These are phyloP conservation scores for Coemansia guatemalensis DNA, from an alignment of 192 early-diverging fungal genomes.

Conservation along the genomic window DNA sequence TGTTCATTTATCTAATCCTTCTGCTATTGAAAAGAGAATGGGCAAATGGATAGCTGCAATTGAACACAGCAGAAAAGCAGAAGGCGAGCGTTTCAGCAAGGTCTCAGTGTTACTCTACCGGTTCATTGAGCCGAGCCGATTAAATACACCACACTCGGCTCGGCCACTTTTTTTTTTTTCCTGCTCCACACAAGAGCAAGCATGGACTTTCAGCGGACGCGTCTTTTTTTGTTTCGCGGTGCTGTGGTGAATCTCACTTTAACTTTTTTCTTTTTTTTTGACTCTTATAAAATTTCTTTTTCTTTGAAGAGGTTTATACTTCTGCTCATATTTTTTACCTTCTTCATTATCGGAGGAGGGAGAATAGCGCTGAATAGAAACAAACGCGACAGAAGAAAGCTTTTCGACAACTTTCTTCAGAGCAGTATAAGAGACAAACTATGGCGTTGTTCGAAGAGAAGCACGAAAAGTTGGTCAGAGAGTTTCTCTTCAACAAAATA, in stretches of 20 bases:
- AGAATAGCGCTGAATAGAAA: neutral
- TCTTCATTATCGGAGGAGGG: neutral
- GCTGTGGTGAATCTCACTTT: neutral
- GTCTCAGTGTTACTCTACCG: too few species aligned
- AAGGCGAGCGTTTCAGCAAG: too few species aligned
- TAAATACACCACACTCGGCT: neutral
- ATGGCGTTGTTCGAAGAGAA: constrained; percentile 45
- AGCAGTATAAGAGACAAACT: constrained; percentile 3
- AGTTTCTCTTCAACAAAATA: constrained; percentile 47
- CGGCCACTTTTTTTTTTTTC: neutral
- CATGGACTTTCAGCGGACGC: neutral
- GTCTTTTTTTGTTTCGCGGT: constrained; percentile 5
- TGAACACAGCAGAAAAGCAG: neutral
- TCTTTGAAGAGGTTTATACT: neutral
- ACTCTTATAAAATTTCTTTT: neutral
- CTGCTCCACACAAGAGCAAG: neutral
- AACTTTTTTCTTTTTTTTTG: constrained; percentile 7
- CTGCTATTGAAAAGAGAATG: neutral
- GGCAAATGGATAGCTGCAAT: neutral
- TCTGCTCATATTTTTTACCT: constrained; percentile 5
- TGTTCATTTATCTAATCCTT: neutral
- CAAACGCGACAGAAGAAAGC: too few species aligned
- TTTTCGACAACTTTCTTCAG: neutral
- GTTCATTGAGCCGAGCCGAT: too few species aligned
- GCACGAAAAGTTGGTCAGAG: constrained; percentile 36